A percentile compares a stretch with the other conserved stretches of the same genome.
phyloP scores from a whole-genome alignment of 306 rosid species.

The Mimosa bimucronata region DNA sequence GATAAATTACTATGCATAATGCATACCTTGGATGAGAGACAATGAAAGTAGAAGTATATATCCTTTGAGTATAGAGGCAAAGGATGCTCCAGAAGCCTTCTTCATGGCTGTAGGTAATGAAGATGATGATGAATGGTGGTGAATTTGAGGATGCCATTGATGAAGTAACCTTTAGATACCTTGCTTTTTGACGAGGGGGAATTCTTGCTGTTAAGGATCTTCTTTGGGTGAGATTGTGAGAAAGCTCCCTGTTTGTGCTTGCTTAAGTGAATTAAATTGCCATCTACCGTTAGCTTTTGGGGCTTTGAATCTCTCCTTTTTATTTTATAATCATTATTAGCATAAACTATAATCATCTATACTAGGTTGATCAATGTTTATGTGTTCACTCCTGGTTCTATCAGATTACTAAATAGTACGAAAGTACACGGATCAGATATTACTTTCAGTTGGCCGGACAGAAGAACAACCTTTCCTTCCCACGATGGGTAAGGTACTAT shows the following conservation, averaged over 20 bases:
- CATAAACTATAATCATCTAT: background rate
- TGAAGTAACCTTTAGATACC: constrained; percentile 53
- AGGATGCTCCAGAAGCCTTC: constrained; percentile 22
- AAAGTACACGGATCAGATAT: background rate
- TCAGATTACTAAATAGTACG: background rate
- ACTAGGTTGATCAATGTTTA: background rate
- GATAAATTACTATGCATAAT: background rate
- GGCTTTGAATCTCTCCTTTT: constrained; percentile 18
- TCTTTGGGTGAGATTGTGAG: constrained; percentile 13
- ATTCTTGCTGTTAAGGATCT: constrained; percentile 26
- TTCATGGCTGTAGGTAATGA: constrained; percentile 36
- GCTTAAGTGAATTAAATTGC: background rate
- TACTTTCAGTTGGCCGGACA: background rate
- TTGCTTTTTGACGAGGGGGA: constrained; percentile 52
- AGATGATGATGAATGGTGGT: constrained; percentile 1
- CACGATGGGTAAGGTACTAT: constrained; percentile 12
- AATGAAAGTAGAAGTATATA: constrained; percentile 41
- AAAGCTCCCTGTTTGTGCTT: constrained; percentile 29
- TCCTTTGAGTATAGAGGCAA: constrained; percentile 11
- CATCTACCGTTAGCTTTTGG: background rate
- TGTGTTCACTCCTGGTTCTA: background rate
- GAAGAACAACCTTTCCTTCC: constrained; percentile 23
- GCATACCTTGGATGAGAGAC: constrained; percentile 43
- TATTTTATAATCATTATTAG: background rate
- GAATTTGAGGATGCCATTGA: constrained; percentile 32